Evolutionary conservation across 1,284 basidiomycete species (phyloP), one percentile per base, ranked within the genome.

Genomic region (Flammula alnicola): DNA sequence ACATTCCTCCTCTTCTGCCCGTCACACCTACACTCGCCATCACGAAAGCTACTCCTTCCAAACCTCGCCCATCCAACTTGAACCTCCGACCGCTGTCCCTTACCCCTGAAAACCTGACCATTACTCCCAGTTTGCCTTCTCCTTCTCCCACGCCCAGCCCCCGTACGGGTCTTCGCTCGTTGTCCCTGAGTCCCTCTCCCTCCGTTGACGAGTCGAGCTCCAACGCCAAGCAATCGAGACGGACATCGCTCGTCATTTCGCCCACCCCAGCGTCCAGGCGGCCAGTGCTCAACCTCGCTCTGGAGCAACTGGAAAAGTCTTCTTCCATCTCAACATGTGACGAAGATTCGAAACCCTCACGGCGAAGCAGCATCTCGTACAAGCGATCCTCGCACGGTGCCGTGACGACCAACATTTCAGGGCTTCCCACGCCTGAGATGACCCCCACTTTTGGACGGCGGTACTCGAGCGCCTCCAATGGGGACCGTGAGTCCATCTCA

Each of bases 361-460:
- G 71, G 29, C 77, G 82, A 35, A 86, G 84, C 66, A 89, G 86
- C 67, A 88, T 91, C 49, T 80, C 80, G 0, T 91, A 91, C 72
- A 84, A 82, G 58, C 67, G 71, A n/a, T 80, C 81, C 16, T 60
- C 67, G n/a, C 51, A 59, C 19, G 66, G 71, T 31, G 68, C 70
- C 3, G 66, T 72, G 17, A 63, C 69, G 22, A 66, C 69, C 38
- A 72, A 74, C 47, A 56, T 65, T 43, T 66, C 72, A 25, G 78
- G 78, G 25, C 71, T 89, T 12, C 84, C 86, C 1, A 88, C 86
- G 1, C 88, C 87, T 6, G 86, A 85, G 56, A 76, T 82, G 71
- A 89, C 88, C 0, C 89, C 88, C 3, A 82, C 78, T 12, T 70
- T 69, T 45, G 70, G 79, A 8, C 74, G 67, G 30, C 73, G 72